Evolutionary conservation across 768 basidiomycete genomes (phyloP), one percentile per base, ranked within the genome.

Genomic region (Russula brevipes): DNA sequence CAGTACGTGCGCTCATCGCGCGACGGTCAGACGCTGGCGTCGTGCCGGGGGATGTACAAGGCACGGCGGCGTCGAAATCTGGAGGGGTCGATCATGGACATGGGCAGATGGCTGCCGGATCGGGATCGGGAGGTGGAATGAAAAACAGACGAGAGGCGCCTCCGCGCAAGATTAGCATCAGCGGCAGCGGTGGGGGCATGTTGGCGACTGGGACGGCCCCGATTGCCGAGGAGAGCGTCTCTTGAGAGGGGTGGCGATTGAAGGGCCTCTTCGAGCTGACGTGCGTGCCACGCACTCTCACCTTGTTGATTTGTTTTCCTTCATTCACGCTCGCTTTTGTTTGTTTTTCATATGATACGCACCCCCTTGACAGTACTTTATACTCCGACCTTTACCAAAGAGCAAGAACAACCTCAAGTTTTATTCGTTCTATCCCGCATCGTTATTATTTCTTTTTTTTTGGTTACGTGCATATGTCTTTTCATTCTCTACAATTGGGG

Each of bases 1-100:
- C 96, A 10, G 85, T 98, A 44, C 87, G 94, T 55, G 94, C 94
- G 64, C 80, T 99, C 71, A 88, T 98, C 66, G 88, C 89, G 19
- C 80, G 91, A 58, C 78, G 91, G 69, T 71, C 75, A 51, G 73
- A 72, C 45, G 72, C 69, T 57, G 72, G 73, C 38, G 73, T 73
- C 45, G 72, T 74, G 53, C 71, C 74, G 33, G 73, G 73, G 45
- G 72, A 72, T 19, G 60, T 69, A 44, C 68, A 61, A 54, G 70
- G 67, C 33, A 61, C 63, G 16, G 50, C 54, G 39, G 54, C 61
- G 55, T 50, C 58, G 36, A 60, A 59, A 60, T 68, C 58, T 55
- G 46, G 16, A 44, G 63, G 65, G 60, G 42, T 60, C 65, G 63
- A 63, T 46, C 54, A 61, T 49, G 54, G 64, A 17, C 53, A 16